phyloP scores from a whole-genome alignment of 176 grass and related monocot genomes.

The Ananas comosus region DNA sequence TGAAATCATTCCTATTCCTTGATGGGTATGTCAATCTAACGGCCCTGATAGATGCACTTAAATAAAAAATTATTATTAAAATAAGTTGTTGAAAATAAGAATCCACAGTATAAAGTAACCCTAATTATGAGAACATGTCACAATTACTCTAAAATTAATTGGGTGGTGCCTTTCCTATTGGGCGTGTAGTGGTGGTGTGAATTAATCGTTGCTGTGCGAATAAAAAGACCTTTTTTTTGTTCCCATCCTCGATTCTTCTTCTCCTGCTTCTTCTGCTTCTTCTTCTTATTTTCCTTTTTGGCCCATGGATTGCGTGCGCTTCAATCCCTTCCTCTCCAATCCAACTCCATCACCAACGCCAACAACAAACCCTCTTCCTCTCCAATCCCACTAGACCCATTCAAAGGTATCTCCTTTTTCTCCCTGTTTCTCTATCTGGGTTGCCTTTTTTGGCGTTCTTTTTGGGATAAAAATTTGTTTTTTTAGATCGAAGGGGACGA shows the following conservation, averaged over 20 bases:
- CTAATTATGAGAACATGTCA: too few relatives aligned
- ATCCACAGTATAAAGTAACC: too few relatives aligned
- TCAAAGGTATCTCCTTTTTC: background rate
- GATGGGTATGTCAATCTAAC: too few relatives aligned
- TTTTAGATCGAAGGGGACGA: background rate
- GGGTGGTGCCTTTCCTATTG: too few relatives aligned
- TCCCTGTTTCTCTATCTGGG: background rate
- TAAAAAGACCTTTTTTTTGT: too few relatives aligned
- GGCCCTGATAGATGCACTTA: too few relatives aligned
- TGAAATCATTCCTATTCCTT: too few relatives aligned
- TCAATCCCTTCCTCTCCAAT: constrained; percentile 18
- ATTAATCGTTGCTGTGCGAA: too few relatives aligned
- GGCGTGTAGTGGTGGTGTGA: too few relatives aligned
- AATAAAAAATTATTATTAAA: too few relatives aligned
- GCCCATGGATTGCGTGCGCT: constrained; percentile 25
- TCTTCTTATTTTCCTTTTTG: constrained; percentile 8
- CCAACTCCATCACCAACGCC: background rate
- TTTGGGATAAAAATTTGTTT: background rate
- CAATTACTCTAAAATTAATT: too few relatives aligned
- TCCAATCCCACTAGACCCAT: constrained; percentile 1
- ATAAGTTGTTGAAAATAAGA: too few relatives aligned
- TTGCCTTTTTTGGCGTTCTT: background rate
- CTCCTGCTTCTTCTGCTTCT: background rate
- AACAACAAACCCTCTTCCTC: background rate
- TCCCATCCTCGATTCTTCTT: background rate